These are phyloP conservation scores for Hypoxylon sp. DNA, from an alignment of 2,329 filamentous ascomycete genomes.

Conservation along the genomic window DNA sequence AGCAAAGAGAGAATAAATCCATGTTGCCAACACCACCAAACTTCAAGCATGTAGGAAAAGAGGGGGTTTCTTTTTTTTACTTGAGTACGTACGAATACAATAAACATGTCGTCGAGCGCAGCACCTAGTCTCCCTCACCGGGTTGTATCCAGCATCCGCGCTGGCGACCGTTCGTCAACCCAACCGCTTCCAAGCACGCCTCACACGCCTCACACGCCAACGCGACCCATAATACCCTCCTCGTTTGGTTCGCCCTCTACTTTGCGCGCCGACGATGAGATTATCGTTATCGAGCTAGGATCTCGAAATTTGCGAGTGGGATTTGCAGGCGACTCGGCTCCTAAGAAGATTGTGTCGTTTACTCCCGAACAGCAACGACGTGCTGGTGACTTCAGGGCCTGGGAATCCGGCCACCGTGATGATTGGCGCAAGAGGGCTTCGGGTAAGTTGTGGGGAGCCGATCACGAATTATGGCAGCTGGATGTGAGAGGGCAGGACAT, in stretches of 20 bases:
- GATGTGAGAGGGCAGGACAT: conserved; percentile 79
- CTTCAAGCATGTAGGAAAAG: conserved; percentile 23
- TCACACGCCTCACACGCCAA: conserved; percentile 70
- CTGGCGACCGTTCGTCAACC: conserved; percentile 47
- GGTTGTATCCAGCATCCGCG: conserved; percentile 65
- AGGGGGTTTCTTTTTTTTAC: too few species aligned
- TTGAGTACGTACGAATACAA: conserved; percentile 4
- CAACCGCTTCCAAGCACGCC: conserved; percentile 56
- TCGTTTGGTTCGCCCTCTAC: conserved; percentile 67
- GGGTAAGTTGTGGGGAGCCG: conserved; percentile 67
- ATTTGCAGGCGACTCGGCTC: conserved; percentile 83
- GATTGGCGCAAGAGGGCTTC: conserved; percentile 57
- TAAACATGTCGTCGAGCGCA: conserved; percentile 55
- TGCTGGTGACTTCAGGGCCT: conserved; percentile 81
- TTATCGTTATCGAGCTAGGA: conserved; percentile 83
- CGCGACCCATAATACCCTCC: conserved; percentile 56
- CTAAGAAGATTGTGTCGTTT: conserved; percentile 76
- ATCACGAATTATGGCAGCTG: conserved; percentile 79
- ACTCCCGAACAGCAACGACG: conserved; percentile 79
- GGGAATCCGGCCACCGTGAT: conserved; percentile 63
- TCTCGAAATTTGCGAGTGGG: conserved; percentile 81
- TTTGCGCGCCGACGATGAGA: conserved; percentile 81
- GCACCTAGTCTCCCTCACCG: conserved; percentile 63
- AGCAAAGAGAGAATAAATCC: background rate
- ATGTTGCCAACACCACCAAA: background rate